Conservation (phyloP, 495 filamentous ascomycete species). For the Penicillium herquei region DNA sequence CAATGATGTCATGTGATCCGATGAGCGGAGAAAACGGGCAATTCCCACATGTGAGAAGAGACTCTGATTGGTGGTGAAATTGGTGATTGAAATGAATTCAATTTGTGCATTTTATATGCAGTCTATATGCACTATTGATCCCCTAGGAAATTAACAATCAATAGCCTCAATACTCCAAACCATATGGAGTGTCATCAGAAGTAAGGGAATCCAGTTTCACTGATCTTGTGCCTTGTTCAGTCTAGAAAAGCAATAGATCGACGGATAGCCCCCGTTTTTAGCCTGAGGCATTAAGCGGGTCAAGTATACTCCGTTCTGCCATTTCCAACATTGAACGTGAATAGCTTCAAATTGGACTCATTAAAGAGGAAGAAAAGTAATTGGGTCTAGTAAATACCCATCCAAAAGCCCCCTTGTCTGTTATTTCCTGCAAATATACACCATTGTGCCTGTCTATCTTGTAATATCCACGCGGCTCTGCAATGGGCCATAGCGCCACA, state of each 20-base stretch:
- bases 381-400: no score
- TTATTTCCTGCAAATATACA: no score
- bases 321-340: background rate
- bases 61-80: background rate
- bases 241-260: background rate
- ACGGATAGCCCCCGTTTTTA: background rate
- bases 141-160: background rate
- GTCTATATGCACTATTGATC: background rate
- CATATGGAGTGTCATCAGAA: background rate
- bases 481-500: background rate
- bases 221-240: background rate
- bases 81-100: background rate
- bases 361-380: no score
- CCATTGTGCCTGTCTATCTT: background rate
- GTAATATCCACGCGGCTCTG: background rate
- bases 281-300: background rate
- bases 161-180: background rate
- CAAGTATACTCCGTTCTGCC: background rate
- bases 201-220: background rate
- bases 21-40: conserved; percentile 1
- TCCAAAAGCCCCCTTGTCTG: no score
- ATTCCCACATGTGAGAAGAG: background rate
- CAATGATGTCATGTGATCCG: conserved; percentile 7
- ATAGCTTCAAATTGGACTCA: no score
- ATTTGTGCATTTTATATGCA: background rate